phyloP scores from a whole-genome alignment of 352 stramenopile genomes.

The Pythium apleroticum region DNA sequence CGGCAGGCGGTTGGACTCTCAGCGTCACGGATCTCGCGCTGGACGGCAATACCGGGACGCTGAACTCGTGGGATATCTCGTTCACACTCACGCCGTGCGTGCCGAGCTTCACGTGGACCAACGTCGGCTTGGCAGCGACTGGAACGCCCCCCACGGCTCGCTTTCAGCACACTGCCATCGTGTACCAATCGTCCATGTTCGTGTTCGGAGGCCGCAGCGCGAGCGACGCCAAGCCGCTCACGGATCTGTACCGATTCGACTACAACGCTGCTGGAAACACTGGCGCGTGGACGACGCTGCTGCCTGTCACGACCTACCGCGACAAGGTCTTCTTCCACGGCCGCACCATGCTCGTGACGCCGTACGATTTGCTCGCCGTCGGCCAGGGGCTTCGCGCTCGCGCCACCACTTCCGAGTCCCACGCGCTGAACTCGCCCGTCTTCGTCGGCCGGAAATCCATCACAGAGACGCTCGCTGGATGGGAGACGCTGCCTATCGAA shows the following conservation, averaged over 20 bases:
- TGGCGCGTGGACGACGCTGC: slow-evolving; percentile 47
- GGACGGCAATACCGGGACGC: slow-evolving; percentile 41
- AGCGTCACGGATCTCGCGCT: slow-evolving; percentile 40
- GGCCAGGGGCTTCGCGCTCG: slow-evolving; percentile 34
- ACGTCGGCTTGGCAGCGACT: slow-evolving; percentile 31
- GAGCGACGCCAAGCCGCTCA: slow-evolving; percentile 31
- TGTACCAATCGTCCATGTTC: slow-evolving; percentile 65
- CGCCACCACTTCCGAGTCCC: slow-evolving; percentile 9
- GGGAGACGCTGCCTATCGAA: slow-evolving; percentile 23
- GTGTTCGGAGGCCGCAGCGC: slow-evolving; percentile 53
- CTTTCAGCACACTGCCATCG: slow-evolving; percentile 62
- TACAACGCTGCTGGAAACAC: slow-evolving; percentile 35
- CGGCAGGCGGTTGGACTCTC: slow-evolving; percentile 60
- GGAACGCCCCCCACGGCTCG: slow-evolving; percentile 45
- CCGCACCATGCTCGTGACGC: slow-evolving; percentile 40
- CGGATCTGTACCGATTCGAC: slow-evolving; percentile 66
- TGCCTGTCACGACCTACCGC: slow-evolving; percentile 18
- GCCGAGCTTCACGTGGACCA: slow-evolving; percentile 53
- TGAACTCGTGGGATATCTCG: slow-evolving; percentile 53
- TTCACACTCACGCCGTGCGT: slow-evolving; percentile 58
- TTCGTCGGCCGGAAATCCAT: slow-evolving; percentile 42
- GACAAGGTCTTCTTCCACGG: slow-evolving; percentile 33
- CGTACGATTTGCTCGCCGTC: slow-evolving; percentile 48
- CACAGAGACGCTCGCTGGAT: slow-evolving; percentile 43
- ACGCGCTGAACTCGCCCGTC: slow-evolving; percentile 32